Evolutionary conservation across 2,329 filamentous ascomycete species (phyloP), one percentile per base, ranked within the genome.

Genomic region (Aspergillus novofumigatus): DNA sequence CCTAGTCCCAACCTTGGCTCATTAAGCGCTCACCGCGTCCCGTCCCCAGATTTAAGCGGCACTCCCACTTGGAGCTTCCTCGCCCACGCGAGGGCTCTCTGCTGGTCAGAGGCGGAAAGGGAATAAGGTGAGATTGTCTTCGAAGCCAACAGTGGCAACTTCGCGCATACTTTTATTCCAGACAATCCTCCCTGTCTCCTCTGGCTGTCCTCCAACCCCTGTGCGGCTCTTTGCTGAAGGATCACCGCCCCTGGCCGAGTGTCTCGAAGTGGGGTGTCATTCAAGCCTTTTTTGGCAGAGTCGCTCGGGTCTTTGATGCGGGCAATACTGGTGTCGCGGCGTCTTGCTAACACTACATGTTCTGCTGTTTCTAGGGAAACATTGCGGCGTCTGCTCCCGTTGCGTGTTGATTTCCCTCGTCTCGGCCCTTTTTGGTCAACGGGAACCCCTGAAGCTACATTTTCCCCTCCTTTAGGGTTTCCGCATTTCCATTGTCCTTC

Each of bases 61-160:
- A 48, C 44, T 54, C 55, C 55, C 57, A 49, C 57, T 59, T 55
- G 55, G 49, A 60, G 60, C 52, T 48, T 63, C 58, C 60, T 59
- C 60, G 55, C 51, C 38, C 41, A 28, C 42, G 53, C 58, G 57
- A 62, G 58, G 60, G 51, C 51, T 56, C 51, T 56, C 56, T 49
- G 44, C 51, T 52, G n/a, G 17, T 54, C 20, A 52, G 29, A 23
- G 23, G 50, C 41, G 17, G 11, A 41, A 49, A 49, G 28, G 17
- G 21, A 42, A n/a, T 17, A 10, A 41, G 35, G 29, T 52, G 21
- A 14, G 29, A 25, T 53, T 11, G 3, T 45, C 38, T 45, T 11
- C 28, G 29, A 29, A 21, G 20, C 49, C n/a, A n/a, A 21, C 7
- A 6, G n/a, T 9, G 49, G 25, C 28, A 51, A n/a, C 2, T 9